Percentiles rank a stretch among this genome's conserved stretches.
Evolutionary conservation across 352 stramenopile species (phyloP).

Genomic region (Phytophthora fragariae): DNA sequence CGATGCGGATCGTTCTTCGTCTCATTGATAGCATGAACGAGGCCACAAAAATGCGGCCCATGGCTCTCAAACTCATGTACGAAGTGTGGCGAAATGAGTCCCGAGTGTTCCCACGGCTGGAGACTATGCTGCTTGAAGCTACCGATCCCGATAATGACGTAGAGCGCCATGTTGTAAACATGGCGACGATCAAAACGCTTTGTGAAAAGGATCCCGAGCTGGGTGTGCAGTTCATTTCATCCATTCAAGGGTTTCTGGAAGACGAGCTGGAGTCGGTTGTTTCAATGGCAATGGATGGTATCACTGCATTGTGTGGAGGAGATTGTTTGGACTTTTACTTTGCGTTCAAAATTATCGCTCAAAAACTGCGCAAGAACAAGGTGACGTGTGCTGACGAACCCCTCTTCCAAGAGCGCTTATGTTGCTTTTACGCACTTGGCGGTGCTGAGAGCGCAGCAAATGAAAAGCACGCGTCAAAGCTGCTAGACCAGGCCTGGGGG

Average conservation of each 20-base stretch:
- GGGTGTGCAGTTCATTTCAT: conserved; percentile 73
- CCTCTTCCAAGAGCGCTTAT: conserved; percentile 68
- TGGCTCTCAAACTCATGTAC: conserved; percentile 65
- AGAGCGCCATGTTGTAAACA: conserved; percentile 56
- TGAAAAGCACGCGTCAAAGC: conserved; percentile 49
- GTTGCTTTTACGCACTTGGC: conserved; percentile 60
- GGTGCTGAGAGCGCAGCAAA: conserved; percentile 48
- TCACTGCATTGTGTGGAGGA: conserved; percentile 57
- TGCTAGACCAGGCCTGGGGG: conserved; percentile 64
- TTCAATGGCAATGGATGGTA: conserved; percentile 71
- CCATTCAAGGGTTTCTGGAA: conserved; percentile 68
- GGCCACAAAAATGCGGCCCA: conserved; percentile 39
- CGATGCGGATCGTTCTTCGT: conserved; percentile 79
- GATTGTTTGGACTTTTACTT: conserved; percentile 84
- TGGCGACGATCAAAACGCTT: conserved; percentile 70
- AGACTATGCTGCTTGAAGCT: conserved; percentile 56
- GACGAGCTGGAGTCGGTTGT: conserved; percentile 57
- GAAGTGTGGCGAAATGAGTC: conserved; percentile 73
- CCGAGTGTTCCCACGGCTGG: conserved; percentile 70
- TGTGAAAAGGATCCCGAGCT: conserved; percentile 69
- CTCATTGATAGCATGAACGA: conserved; percentile 69
- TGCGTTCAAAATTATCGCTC: conserved; percentile 74
- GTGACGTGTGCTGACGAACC: conserved; percentile 50
- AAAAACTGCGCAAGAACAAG: conserved; percentile 77
- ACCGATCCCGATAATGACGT: conserved; percentile 30